Conservation (phyloP, 108 stramenopile species). For the Fragilaria crotonensis region DNA sequence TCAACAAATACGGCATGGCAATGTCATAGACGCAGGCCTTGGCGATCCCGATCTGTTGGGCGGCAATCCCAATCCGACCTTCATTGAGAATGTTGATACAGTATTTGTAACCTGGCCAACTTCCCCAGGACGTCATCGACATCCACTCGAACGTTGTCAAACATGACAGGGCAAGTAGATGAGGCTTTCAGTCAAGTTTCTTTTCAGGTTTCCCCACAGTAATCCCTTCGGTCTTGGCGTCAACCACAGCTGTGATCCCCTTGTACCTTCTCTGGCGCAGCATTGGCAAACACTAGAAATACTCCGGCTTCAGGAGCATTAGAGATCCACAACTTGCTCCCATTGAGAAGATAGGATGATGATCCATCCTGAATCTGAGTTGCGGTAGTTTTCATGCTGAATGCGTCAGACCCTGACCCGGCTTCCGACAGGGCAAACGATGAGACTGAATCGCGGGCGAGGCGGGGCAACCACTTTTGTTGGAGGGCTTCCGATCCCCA, state of each 20-base stretch:
- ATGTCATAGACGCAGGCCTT: constrained; percentile 82
- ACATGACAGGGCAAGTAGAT: constrained; percentile 82
- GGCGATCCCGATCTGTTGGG: constrained; percentile 90
- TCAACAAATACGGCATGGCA: constrained; percentile 83
- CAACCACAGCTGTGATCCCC: constrained; percentile 93
- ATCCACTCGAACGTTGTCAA: constrained; percentile 85
- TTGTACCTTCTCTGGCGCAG: constrained; percentile 71
- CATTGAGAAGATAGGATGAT: constrained; percentile 85
- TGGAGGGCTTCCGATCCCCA: constrained; percentile 80
- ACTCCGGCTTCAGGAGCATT: constrained; percentile 85
- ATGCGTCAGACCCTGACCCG: constrained; percentile 88
- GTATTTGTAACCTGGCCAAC: constrained; percentile 91
- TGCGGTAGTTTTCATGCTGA: constrained; percentile 87
- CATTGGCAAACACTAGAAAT: constrained; percentile 92
- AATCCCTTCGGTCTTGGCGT: constrained; percentile 72
- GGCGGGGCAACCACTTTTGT: constrained; percentile 73
- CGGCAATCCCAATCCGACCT: constrained; percentile 93
- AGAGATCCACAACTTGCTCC: constrained; percentile 92
- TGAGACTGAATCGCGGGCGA: constrained; percentile 80
- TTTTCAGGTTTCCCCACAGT: constrained; percentile 82
- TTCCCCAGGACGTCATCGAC: constrained; percentile 71
- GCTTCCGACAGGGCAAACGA: constrained; percentile 90
- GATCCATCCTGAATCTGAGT: constrained; percentile 48
- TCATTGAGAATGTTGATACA: constrained; percentile 96
- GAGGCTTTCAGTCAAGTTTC: constrained; percentile 87